Conservation (phyloP, 176 grass and related monocot genomes). For the Oryza longistaminata region DNA sequence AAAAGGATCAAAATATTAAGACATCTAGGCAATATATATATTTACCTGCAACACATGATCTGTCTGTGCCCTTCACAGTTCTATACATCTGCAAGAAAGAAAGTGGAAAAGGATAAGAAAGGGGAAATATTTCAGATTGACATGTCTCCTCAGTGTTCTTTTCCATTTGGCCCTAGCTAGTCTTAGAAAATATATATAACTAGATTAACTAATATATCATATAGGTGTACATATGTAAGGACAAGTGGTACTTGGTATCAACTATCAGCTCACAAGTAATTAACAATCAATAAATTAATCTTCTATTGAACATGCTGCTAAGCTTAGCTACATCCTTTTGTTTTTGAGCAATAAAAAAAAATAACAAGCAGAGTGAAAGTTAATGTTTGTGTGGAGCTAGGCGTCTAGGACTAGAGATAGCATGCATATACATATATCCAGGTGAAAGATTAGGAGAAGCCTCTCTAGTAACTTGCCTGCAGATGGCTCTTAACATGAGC, state of each 20-base stretch:
- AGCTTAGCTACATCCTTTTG: background rate
- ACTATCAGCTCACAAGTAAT: background rate
- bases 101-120: background rate
- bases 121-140: background rate
- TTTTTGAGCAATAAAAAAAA: constrained; percentile 15
- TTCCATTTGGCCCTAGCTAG: constrained; percentile 22
- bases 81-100: constrained; percentile 90
- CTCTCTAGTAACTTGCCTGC: constrained; percentile 54
- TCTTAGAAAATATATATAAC: constrained; percentile 1
- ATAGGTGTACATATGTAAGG: constrained; percentile 20
- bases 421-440: background rate
- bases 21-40: constrained; percentile 42
- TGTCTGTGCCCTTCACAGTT: constrained; percentile 95
- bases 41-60: constrained; percentile 62
- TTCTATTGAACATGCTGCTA: constrained; percentile 3
- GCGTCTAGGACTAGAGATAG: background rate
- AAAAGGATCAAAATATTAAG: constrained; percentile 1
- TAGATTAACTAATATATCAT: background rate
- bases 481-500: constrained; percentile 99
- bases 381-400: constrained; percentile 1
- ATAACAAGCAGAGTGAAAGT: background rate
- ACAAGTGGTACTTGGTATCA: constrained; percentile 27
- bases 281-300: constrained; percentile 1
- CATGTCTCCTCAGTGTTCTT: background rate
- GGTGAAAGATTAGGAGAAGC: constrained; percentile 8